These are phyloP conservation scores for Aspergillus viridinutans DNA, from an alignment of 2,329 filamentous ascomycete species.

Conservation along the genomic window DNA sequence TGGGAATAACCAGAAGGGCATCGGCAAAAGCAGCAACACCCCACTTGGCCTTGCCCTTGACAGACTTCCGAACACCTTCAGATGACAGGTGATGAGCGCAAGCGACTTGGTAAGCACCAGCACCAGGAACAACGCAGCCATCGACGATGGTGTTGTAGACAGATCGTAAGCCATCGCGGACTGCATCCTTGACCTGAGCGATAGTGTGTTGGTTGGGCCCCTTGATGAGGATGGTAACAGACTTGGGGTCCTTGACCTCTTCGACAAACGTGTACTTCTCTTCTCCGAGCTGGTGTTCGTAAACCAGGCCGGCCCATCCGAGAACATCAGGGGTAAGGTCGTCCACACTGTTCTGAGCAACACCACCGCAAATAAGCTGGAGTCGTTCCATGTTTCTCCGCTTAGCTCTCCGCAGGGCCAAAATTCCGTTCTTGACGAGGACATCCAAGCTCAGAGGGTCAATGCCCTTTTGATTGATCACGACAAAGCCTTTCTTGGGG, in stretches of 20 bases:
- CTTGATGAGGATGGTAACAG: constrained; percentile 95
- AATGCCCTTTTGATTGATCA: constrained; percentile 99
- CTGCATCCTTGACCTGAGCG: constrained; percentile 91
- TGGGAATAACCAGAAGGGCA: constrained; percentile 90
- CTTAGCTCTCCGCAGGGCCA: constrained; percentile 91
- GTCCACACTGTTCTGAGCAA: constrained; percentile 92
- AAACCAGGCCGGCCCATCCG: constrained; percentile 93
- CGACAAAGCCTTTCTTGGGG: constrained; percentile 89
- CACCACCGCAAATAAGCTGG: constrained; percentile 88
- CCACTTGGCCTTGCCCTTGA: constrained; percentile 98
- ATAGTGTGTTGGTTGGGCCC: constrained; percentile 97
- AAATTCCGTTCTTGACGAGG: constrained; percentile 94
- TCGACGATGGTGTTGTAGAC: constrained; percentile 99
- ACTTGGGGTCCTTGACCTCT: constrained; percentile 98
- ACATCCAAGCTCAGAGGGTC: constrained; percentile 95
- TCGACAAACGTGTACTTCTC: constrained; percentile 99
- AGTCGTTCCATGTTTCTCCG: constrained; percentile 98
- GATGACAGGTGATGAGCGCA: constrained; percentile 83
- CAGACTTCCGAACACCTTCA: constrained; percentile 78
- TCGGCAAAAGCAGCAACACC: constrained; percentile 94
- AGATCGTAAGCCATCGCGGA: constrained; percentile 87
- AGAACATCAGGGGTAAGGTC: constrained; percentile 83
- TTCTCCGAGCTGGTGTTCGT: constrained; percentile 95
- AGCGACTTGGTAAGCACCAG: constrained; percentile 92
- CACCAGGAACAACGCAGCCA: constrained; percentile 88